These are phyloP conservation scores for Backusella tarrabulga DNA, from an alignment of 192 early-diverging fungal genomes.

Conservation along the genomic window DNA sequence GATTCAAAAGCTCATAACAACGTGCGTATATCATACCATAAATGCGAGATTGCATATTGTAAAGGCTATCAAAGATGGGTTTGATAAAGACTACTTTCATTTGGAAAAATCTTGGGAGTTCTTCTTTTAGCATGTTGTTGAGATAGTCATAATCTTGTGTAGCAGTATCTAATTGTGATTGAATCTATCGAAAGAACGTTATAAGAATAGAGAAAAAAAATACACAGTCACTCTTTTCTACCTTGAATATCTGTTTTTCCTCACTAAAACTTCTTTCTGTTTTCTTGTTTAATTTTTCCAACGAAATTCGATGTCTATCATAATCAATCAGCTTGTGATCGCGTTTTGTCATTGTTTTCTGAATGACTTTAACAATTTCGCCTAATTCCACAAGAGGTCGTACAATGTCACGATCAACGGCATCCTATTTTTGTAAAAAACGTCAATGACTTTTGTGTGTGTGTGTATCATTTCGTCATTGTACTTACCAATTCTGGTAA, in stretches of 20 bases:
- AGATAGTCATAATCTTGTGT: slow-evolving; percentile 82
- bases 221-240: not conserved
- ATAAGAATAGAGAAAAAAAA: not conserved
- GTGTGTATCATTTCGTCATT: not conserved
- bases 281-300: slow-evolving; percentile 80
- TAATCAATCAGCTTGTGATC: slow-evolving; percentile 92
- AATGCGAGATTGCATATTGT: slow-evolving; percentile 79
- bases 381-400: slow-evolving; percentile 75
- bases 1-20: slow-evolving; percentile 49
- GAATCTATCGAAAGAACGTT: slow-evolving; percentile 35
- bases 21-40: slow-evolving; percentile 64
- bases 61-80: slow-evolving; percentile 84
- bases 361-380: slow-evolving; percentile 70
- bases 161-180: slow-evolving; percentile 75
- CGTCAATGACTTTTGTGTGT: not conserved
- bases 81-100: slow-evolving; percentile 75
- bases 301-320: slow-evolving; percentile 72
- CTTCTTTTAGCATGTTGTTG: slow-evolving; percentile 75
- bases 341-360: slow-evolving; percentile 84
- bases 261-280: slow-evolving; percentile 62
- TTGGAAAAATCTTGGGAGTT: slow-evolving; percentile 78
- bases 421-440: slow-evolving; percentile 38
- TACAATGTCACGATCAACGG: slow-evolving; percentile 77
- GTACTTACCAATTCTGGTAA: slow-evolving; percentile 60
- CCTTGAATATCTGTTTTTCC: slow-evolving; percentile 67